Percentiles rank a stretch among this genome's conserved stretches.
Evolutionary conservation across 1,284 basidiomycete species (phyloP).

Genomic region (Leucoagaricus sp.): DNA sequence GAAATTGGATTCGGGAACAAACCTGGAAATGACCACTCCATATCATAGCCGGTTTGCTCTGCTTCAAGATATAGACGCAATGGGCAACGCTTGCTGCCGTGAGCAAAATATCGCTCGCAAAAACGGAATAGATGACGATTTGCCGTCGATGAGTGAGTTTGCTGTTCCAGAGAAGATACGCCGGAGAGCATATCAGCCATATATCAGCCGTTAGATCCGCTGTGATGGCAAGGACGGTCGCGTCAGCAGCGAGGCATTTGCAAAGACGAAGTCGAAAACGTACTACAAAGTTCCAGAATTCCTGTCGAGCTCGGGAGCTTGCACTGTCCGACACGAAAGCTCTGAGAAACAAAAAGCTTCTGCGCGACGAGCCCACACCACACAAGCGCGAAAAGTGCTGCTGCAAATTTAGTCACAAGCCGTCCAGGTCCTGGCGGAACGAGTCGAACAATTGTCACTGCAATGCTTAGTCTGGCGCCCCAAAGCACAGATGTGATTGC

Average conservation of each 20-base stretch:
- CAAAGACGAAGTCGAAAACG: conserved; percentile 1
- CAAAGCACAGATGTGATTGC: conserved; percentile 5
- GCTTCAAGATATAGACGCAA: conserved; percentile 17
- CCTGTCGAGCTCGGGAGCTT: conserved; percentile 15
- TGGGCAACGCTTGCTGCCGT: conserved; percentile 20
- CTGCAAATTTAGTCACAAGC: conserved; percentile 16
- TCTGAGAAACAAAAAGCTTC: conserved; percentile 21
- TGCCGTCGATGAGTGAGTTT: conserved; percentile 17
- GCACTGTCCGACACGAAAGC: neutral
- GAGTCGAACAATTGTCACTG: conserved; percentile 23
- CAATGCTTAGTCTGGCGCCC: conserved; percentile 23
- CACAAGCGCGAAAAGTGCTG: conserved; percentile 14
- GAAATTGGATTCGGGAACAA: neutral
- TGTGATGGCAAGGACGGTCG: neutral
- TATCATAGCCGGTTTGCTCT: conserved; percentile 5
- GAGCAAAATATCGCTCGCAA: conserved; percentile 19
- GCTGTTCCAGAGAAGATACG: conserved; percentile 20
- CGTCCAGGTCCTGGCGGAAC: conserved; percentile 18
- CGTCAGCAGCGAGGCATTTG: neutral
- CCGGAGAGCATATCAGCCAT: conserved; percentile 21
- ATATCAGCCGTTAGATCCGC: conserved; percentile 21
- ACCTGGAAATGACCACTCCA: conserved; percentile 15
- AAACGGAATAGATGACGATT: conserved; percentile 20
- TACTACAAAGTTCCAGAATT: conserved; percentile 20
- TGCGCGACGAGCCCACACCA: conserved; percentile 18